phyloP scores from a whole-genome alignment of 352 stramenopile species.

The Lagenidium giganteum region DNA sequence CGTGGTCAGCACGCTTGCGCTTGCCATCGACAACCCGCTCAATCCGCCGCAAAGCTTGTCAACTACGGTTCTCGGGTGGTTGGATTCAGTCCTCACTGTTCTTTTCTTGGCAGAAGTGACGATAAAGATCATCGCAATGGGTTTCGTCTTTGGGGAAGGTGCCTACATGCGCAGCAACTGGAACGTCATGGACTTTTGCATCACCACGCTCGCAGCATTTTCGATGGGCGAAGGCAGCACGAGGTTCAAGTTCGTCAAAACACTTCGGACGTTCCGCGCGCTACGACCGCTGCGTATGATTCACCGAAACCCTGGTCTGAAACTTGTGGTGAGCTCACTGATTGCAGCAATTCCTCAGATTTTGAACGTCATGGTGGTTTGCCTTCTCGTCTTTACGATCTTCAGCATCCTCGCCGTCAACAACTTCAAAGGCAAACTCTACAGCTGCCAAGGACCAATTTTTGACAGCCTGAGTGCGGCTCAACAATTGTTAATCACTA shows the following conservation, averaged over 20 bases:
- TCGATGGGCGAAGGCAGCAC: constrained; percentile 65
- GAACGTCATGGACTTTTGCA: constrained; percentile 90
- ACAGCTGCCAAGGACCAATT: constrained; percentile 50
- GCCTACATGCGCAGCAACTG: constrained; percentile 80
- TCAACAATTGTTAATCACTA: constrained; percentile 43
- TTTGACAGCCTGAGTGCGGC: constrained; percentile 28
- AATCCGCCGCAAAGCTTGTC: constrained; percentile 32
- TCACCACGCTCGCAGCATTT: constrained; percentile 71
- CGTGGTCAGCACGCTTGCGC: constrained; percentile 48
- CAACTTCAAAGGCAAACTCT: constrained; percentile 88
- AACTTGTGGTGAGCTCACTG: constrained; percentile 74
- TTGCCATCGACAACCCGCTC: constrained; percentile 80
- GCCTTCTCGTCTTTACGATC: constrained; percentile 77
- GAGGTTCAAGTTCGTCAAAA: constrained; percentile 61
- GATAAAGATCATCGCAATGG: constrained; percentile 85
- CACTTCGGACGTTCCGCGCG: constrained; percentile 69
- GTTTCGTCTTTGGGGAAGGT: constrained; percentile 56
- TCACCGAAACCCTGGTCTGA: constrained; percentile 60
- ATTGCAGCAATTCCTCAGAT: constrained; percentile 76
- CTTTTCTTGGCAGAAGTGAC: constrained; percentile 85
- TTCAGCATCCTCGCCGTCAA: constrained; percentile 89
- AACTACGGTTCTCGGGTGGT: constrained; percentile 39
- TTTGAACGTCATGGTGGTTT: constrained; percentile 81
- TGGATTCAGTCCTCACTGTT: constrained; percentile 66
- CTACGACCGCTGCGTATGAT: constrained; percentile 85